Base-by-base conservation (phyloP, 768 basidiomycete species). In the Lentinula lateritia region DNA sequence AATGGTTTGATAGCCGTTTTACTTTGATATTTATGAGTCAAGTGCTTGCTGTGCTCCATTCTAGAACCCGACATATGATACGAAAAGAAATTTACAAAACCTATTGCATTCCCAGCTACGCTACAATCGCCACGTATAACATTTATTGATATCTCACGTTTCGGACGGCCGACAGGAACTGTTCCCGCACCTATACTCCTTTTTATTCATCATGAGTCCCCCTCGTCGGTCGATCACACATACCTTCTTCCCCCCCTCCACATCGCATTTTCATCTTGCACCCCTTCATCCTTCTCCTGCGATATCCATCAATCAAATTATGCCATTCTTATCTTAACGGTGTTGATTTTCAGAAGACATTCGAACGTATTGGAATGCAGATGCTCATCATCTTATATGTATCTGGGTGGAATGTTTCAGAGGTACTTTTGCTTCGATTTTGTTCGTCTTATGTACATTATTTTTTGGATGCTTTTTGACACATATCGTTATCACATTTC, bases 1-100 rank as follows among this genome's bases (percentile, higher is more conserved):
- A 7, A 75, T 62, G 61, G 61, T 62, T n/a, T 62, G 36, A 58
- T 15, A 15, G 12, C 10, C 20, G 41, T 5, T 0, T 28, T 56
- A 20, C 41, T 34, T 56, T 34, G 43, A 43, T 56, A 43, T 56
- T 43, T 56, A 43, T 56, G 46, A 20, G 46, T 20, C 46, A 5
- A 18, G 3, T 10, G 9, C 8, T n/a, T 23, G 46, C 6, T n/a
- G 28, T 28, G 28, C 28, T 20, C n/a, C 10, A 48, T 8, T 5
- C n/a, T n/a, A 4, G 28, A 52, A 23, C 1, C 8, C 9, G 16
- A 35, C 28, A 10, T 35, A 34, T 16, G 10, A 34, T n/a, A 34
- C 7, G 50, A 35, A 52, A n/a, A 52, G 28, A 28, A n/a, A 50
- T 28, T 23, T 2, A 34, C 12, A 52, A 52, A 52, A 4, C 50